Evolutionary conservation across 495 filamentous ascomycete genomes (phyloP), one percentile per base, ranked within the genome.

Genomic region (Talaromyces borbonicus): DNA sequence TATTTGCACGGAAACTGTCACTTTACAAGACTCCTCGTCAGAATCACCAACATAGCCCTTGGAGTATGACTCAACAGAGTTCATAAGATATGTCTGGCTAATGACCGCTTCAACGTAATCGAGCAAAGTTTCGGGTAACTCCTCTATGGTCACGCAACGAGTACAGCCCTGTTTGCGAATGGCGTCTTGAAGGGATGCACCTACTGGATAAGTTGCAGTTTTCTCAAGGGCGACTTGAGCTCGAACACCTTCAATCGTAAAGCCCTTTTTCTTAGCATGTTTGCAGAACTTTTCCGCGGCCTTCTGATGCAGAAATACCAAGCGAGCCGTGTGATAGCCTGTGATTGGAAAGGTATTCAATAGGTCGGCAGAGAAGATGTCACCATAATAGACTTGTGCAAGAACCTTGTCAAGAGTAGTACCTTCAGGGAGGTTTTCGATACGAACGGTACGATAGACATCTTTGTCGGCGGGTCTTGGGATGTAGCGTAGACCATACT

Each of bases 201-300:
- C 30, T 11, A 65, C 53, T 1, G 56, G 59, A 24, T 62, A 68
- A 0, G 62, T 68, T 4, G 65, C 57, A 3, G 65, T 68, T 25
- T 53, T 48, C 3, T 66, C 55, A 16, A 52, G 56, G 5, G 52
- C 43, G 1, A 61, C 59, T 18, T 46, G 49, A 19, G 48, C 56
- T 14, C 23, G 39, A 9, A 26, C 23, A 12, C 53, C 40, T 0
- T 53, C 38, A 19, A 58, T 6, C 4, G 11, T 44, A 15, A 66
- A 35, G 5, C 51, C 52, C 3, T 45, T 43, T 6, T 45, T 48
- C 1, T 38, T 46, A 23, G 35, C 30, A 7, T 46, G 44, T 9
- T 45, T 47, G 14, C 58, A 6, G 24, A 65, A 61, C 1, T 36
- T 29, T 14, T 52, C 8, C 0, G 61, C 60, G 15, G 62, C 57